phyloP scores from a whole-genome alignment of 257 asterid species.

The Penstemon eatonii region DNA sequence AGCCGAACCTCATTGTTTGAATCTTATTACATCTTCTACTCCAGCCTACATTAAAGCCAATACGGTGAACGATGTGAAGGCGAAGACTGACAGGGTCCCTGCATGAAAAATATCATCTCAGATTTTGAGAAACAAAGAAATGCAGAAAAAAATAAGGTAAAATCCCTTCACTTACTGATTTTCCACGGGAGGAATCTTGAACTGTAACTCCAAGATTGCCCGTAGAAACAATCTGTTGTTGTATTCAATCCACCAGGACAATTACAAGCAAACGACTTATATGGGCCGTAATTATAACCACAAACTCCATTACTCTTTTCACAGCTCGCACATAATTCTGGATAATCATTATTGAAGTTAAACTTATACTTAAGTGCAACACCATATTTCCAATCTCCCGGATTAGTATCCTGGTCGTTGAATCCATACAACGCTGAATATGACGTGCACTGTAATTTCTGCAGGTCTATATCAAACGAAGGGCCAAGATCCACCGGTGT shows the following conservation, averaged over 20 bases:
- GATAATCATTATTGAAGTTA: constrained; percentile 68
- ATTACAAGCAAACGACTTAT: constrained; percentile 53
- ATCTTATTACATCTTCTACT: background rate
- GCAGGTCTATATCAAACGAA: constrained; percentile 68
- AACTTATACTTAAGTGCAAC: constrained; percentile 72
- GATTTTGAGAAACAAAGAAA: constrained; percentile 2
- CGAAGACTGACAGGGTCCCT: constrained; percentile 41
- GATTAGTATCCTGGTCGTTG: constrained; percentile 51
- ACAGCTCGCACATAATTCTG: constrained; percentile 59
- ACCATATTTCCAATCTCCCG: constrained; percentile 72
- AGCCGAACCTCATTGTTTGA: background rate
- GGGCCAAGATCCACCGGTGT: constrained; percentile 91
- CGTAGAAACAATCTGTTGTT: constrained; percentile 57
- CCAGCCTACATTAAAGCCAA: constrained; percentile 39
- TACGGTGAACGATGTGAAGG: constrained; percentile 36
- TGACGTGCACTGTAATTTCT: constrained; percentile 56
- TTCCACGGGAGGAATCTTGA: constrained; percentile 40
- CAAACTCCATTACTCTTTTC: constrained; percentile 84
- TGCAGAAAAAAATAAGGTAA: background rate
- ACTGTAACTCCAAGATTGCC: constrained; percentile 50
- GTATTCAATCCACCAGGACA: constrained; percentile 76
- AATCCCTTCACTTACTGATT: constrained; percentile 29
- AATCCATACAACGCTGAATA: constrained; percentile 70
- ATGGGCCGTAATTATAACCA: constrained; percentile 48
- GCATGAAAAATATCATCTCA: constrained; percentile 26